These are phyloP conservation scores for Coelastrella sp. DNA, from an alignment of 139 green algal species.

Conservation along the genomic window DNA sequence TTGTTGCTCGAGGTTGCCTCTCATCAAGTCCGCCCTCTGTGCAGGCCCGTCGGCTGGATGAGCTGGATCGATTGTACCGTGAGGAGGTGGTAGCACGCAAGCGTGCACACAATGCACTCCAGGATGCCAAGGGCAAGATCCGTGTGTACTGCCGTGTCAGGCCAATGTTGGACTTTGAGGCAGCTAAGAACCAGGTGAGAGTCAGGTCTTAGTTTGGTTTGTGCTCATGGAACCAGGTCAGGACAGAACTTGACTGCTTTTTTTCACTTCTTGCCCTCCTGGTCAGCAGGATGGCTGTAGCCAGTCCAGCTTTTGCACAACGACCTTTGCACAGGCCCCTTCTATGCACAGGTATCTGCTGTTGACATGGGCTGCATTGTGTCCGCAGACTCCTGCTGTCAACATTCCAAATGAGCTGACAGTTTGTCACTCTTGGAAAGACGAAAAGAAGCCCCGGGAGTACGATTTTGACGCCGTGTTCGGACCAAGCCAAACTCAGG, in stretches of 20 bases:
- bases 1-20: too few species aligned
- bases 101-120: constrained; percentile 88
- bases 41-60: constrained; percentile 86
- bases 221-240: background rate
- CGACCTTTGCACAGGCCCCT: background rate
- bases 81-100: constrained; percentile 86
- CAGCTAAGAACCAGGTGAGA: constrained; percentile 40
- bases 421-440: constrained; percentile 90
- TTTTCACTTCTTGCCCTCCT: background rate
- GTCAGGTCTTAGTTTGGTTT: background rate
- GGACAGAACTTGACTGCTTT: too few species aligned
- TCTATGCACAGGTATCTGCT: background rate
- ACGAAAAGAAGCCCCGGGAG: constrained; percentile 90
- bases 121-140: constrained; percentile 99
- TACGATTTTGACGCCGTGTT: constrained; percentile 92
- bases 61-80: constrained; percentile 95
- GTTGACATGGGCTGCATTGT: background rate
- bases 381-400: constrained; percentile 48
- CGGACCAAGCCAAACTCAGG: constrained; percentile 53
- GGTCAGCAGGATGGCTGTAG: background rate
- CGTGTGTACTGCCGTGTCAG: constrained; percentile 92
- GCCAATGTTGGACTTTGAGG: constrained; percentile 91
- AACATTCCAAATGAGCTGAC: constrained; percentile 90
- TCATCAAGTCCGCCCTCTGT: background rate
- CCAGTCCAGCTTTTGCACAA: background rate